phyloP scores from a whole-genome alignment of 495 filamentous ascomycete genomes.

The Hyaloscypha hepaticicola region DNA sequence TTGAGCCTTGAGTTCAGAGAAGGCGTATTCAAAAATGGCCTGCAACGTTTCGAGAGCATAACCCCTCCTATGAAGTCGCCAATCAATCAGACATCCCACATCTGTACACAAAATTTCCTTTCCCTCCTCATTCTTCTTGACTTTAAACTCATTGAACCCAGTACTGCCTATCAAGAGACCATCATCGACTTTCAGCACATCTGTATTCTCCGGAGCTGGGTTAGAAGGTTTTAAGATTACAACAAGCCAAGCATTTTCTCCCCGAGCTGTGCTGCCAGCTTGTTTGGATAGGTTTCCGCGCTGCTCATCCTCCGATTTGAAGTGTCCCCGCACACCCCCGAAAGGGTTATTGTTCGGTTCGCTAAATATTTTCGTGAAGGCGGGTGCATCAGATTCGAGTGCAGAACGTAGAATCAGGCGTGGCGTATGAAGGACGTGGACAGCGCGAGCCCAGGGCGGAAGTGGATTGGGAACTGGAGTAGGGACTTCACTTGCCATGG shows the following conservation, averaged over 20 bases:
- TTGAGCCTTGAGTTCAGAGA: slow-evolving; percentile 2
- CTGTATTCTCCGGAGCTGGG: background rate
- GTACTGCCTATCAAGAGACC: slow-evolving; percentile 15
- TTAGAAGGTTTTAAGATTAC: slow-evolving; percentile 7
- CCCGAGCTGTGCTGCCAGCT: slow-evolving; percentile 4
- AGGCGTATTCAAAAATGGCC: slow-evolving; percentile 19
- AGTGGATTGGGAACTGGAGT: slow-evolving; percentile 12
- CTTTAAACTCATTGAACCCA: slow-evolving; percentile 17
- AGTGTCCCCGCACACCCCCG: slow-evolving; percentile 12
- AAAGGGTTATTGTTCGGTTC: slow-evolving; percentile 17
- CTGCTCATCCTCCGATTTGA: slow-evolving; percentile 1
- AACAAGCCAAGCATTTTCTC: slow-evolving; percentile 15
- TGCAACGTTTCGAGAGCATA: slow-evolving; percentile 13
- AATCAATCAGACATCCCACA: slow-evolving; percentile 16
- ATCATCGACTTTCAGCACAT: slow-evolving; percentile 4
- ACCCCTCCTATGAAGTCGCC: slow-evolving; percentile 6
- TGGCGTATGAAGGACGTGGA: slow-evolving; percentile 10
- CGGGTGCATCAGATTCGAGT: slow-evolving; percentile 8
- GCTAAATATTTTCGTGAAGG: background rate
- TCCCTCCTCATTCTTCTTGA: background rate
- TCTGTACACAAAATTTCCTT: background rate
- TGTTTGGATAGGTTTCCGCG: background rate
- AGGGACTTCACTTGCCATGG: background rate
- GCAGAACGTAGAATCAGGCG: slow-evolving; percentile 18
- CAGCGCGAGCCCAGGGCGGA: slow-evolving; percentile 14